Base-by-base conservation (phyloP, 2,329 filamentous ascomycete genomes). In the Pseudocercospora pini-densiflorae region DNA sequence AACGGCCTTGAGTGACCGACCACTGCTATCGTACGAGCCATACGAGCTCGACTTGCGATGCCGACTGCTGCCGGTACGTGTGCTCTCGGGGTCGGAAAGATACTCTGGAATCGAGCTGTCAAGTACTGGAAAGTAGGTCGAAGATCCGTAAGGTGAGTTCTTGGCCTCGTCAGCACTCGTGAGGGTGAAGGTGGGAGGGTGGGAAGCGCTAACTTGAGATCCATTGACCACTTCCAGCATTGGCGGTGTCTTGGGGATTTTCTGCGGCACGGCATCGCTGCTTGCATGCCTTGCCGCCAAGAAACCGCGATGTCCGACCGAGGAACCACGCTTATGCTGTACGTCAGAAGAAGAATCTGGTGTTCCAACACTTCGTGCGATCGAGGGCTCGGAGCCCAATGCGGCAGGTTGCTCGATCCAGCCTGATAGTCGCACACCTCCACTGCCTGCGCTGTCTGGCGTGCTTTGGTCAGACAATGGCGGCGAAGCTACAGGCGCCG, bases 291-390 rank as follows among this genome's bases (percentile, higher is more conserved):
- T 64, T n/a, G 75, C 74, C 16, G 74, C 73, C 24, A 70, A 62
- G 63, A 77, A 76, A 16, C 74, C 75, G 47, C 72, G 71, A 63
- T 77, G 75, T 14, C 75, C 75, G n/a, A 77, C 74, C 3, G 73
- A 73, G 5, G 71, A 65, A 8, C 71, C 72, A 33, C 70, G 66
- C 36, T 68, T 69, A 33, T 70, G 72, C n/a, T 69, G 55, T 21
- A 58, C 23, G 55, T 58, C 29, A 24, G 29, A 21, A 19, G 33
- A 58, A 19, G 33, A 58, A 58, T 58, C 55, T 58, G 55, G 55
- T 6, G 55, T 40, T 14, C 31, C 55, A 21, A 58, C 55, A 4
- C 55, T 43, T 40, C 31, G 31, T 24, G 33, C 55, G 45, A 58
- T 45, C 12, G 62, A 64, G 12, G 59, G 55, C 43, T 68, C 59